Evolutionary conservation across 495 filamentous ascomycete species (phyloP), one percentile per base, ranked within the genome.

Genomic region (Clohesyomyces aquaticus): DNA sequence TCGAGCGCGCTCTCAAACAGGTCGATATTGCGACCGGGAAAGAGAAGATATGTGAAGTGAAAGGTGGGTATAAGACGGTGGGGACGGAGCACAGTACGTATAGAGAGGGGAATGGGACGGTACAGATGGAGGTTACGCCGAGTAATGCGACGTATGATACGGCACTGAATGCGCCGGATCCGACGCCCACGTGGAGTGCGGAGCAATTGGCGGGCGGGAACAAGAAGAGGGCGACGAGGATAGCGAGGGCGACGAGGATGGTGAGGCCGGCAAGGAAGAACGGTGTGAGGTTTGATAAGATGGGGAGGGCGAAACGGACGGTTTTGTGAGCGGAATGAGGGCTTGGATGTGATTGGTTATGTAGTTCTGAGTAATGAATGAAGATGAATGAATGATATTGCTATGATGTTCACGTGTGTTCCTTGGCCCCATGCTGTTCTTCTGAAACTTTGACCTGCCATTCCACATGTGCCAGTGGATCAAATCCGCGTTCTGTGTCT

Each of bases 21-120:
- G 72, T 70, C 38, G 87, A 88, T 53, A 77, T 89, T 47, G 85
- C 86, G 29, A 88, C 84, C 16, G 87, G 87, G 2, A 73, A 72
- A 50, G 50, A 72, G 1, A 60, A 68, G 3, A 66, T 79, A 16
- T 59, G 46, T 0, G 48, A 45, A 12, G 61, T 22, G 6, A 14
- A 32, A 19, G 26, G n/a, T n/a, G n/a, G 62, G 1, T 85, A 84
- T 66, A 71, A 74, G 43, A 86, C 83, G 2, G 56, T 71, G 4
- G 85, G 85, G 0, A 61, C 82, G 3, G 57, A 70, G 23, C 76
- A 77, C 61, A 84, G 81, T 63, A 80, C 77, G 26, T 87, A 78
- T 65, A 73, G 79, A 14, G 82, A 88, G 70, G 85, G 85, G 0
- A 86, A 85, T 62, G 67, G 70, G 1, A 87, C 83, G 0, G 69